Evolutionary conservation across 768 basidiomycete species (phyloP), one percentile per base, ranked within the genome.

Genomic region (Imleria badia): DNA sequence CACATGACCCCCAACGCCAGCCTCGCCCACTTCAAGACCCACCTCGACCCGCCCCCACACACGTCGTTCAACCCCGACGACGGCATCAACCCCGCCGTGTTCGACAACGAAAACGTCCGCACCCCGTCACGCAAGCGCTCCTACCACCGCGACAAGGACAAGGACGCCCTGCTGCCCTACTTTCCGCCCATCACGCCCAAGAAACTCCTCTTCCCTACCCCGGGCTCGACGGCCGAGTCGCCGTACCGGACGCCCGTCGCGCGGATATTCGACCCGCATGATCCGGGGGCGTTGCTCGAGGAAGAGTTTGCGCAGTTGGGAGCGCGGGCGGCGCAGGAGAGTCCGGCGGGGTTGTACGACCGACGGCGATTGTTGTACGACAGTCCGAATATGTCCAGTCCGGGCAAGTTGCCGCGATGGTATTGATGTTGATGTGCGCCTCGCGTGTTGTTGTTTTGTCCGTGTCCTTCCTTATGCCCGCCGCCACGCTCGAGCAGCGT

Each of bases 1-100:
- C 82, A 86, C 60, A 86, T 85, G 85, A 85, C 84, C 59, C 86
- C 86, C 5, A 79, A 79, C 3, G 69, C 85, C 1, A 86, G 82
- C 59, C 76, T 87, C 14, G 81, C 76, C 10, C 83, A 89, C 69
- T 87, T 86, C 67, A 89, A 87, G 60, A 80, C 81, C 10, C 75
- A 85, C 59, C 73, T 87, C 13, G 84, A 87, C 58, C 86, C 87
- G 0, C 85, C 85, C 1, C 81, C 79, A 3, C 61, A 74, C 40
- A 51, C 74, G 59, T 11, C 60, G 0, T 67, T 61, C 51, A 62
- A 48, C 56, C 64, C 48, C 8, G 65, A 60, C 13, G 68, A 63
- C 14, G 71, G 71, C 13, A 71, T 76, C 51, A 70, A 75, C 41
- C 72, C 72, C 29, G 67, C 76, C 58, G 70, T 56, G 45, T 72